Base-by-base conservation (phyloP, 1,139 yeast species). In the Debaryomycetaceae sp. region DNA sequence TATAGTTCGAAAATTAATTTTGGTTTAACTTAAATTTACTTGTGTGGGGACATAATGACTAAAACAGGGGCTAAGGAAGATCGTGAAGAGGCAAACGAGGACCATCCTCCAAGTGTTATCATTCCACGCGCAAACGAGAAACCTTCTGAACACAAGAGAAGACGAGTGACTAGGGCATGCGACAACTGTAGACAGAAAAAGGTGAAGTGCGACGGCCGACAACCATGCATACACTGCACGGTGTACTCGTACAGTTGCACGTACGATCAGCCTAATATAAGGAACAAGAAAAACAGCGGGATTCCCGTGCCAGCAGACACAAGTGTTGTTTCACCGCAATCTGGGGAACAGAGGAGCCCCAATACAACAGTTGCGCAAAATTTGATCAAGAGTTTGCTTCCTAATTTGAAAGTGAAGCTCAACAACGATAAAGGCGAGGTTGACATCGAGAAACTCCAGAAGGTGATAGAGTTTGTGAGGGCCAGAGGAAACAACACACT, bases 171-270 rank as follows among this genome's bases (percentile, higher is more conserved):
- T 1, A 70, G 93, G 44, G 96, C 96, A 2, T 89, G 97, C 62
- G 93, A 86, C 56, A 82, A 82, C 48, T 89, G 95, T 63, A 67
- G 85, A 56, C 75, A 80, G 62, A 84, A 87, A 61, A 89, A 89
- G 63, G 91, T 88, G 55, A 86, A 86, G 58, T 89, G 97, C 65
- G 95, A 88, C 52, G 97, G 96, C 13, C 81, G 82, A 58, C 83
- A 83, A 55, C 96, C 96, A 1, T 89, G 97, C 65, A 83, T 85
- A 41, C 95, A 87, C 60, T 88, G 96, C 60, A 87, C 97, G 0
- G 96, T 89, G 1, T 90, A 89, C 63, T 83, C 89, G 7, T 87
- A 85, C 62, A 66, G 76, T 47, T 86, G 93, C 62, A 74, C 81
- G 20, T 81, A 85, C 57, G 84, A 83, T 56, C 86, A 84, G 57